Evolutionary conservation across 169 alveolate genomes (phyloP).

Genomic region (Eimeria maxima): DNA sequence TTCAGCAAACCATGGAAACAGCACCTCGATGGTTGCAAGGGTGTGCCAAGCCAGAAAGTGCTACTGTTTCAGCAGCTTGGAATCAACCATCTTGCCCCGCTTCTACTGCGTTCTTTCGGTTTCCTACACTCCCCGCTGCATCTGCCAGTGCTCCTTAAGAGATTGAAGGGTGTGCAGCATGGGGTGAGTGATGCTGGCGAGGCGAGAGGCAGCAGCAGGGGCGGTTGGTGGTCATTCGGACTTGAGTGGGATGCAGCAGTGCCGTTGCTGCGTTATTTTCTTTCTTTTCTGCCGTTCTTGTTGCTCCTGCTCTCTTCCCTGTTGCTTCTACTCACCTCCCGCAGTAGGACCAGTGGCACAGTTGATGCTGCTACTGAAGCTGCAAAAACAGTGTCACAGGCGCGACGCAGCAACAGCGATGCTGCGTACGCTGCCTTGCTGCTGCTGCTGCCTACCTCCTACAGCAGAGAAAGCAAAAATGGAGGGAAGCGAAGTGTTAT

Average conservation of each 20-base stretch:
- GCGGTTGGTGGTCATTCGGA: constrained; percentile 29
- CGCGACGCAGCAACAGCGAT: constrained; percentile 44
- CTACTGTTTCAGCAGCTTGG: constrained; percentile 19
- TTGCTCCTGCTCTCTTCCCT: constrained; percentile 2
- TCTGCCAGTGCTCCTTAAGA: constrained; percentile 31
- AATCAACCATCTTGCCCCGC: constrained; percentile 20
- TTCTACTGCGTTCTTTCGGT: constrained; percentile 1
- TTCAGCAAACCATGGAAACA: constrained; percentile 21
- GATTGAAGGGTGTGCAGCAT: not conserved
- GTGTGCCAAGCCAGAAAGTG: not conserved
- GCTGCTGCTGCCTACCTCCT: constrained; percentile 40
- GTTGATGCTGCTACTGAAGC: constrained; percentile 53
- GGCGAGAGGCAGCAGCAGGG: not conserved
- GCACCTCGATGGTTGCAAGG: not conserved
- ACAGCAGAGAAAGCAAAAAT: constrained; percentile 1
- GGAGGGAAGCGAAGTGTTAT: constrained; percentile 1
- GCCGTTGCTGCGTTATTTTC: constrained; percentile 32
- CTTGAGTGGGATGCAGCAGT: constrained; percentile 46
- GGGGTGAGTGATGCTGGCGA: not conserved
- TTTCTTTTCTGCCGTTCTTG: constrained; percentile 58
- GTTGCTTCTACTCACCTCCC: not conserved
- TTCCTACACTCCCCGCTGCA: constrained; percentile 19
- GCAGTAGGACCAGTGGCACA: constrained; percentile 21
- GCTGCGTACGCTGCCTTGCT: constrained; percentile 48
- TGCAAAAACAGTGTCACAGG: constrained; percentile 37